phyloP scores from a whole-genome alignment of 1,139 yeast genomes.

The Candida tetrigidarum region DNA sequence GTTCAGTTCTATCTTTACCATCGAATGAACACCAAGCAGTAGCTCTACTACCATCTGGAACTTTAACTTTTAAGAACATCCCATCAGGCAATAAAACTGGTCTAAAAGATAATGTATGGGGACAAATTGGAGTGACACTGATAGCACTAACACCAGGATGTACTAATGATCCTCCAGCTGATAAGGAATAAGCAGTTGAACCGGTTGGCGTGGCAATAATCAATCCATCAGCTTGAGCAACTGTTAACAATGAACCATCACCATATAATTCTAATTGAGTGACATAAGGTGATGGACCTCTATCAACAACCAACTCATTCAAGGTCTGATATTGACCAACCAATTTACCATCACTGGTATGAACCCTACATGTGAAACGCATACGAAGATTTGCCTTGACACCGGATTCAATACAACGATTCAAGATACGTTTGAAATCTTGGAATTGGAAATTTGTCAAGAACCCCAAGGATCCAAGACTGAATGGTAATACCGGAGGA shows the following conservation, averaged over 20 bases:
- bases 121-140: slow-evolving; percentile 90
- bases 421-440: slow-evolving; percentile 60
- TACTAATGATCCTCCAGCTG: slow-evolving; percentile 90
- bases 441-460: slow-evolving; percentile 79
- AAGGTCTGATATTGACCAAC: slow-evolving; percentile 79
- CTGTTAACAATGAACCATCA: slow-evolving; percentile 76
- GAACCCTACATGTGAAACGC: slow-evolving; percentile 77
- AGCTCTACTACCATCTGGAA: slow-evolving; percentile 68
- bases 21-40: slow-evolving; percentile 94
- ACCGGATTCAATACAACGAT: slow-evolving; percentile 64
- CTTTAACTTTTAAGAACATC: slow-evolving; percentile 75
- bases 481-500: slow-evolving; percentile 86
- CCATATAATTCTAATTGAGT: slow-evolving; percentile 85
- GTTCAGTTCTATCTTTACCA: slow-evolving; percentile 76
- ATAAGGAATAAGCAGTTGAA: slow-evolving; percentile 86
- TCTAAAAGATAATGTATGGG: slow-evolving; percentile 86
- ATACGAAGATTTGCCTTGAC: slow-evolving; percentile 79
- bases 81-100: slow-evolving; percentile 89
- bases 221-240: slow-evolving; percentile 90
- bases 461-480: slow-evolving; percentile 83
- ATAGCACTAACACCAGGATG: slow-evolving; percentile 92
- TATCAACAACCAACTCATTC: slow-evolving; percentile 81
- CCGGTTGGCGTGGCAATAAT: slow-evolving; percentile 93
- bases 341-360: slow-evolving; percentile 57
- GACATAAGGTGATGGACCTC: slow-evolving; percentile 90